Evolutionary conservation across 129 eudicot genomes (phyloP).

Genomic region (Scalesia atractyloides): DNA sequence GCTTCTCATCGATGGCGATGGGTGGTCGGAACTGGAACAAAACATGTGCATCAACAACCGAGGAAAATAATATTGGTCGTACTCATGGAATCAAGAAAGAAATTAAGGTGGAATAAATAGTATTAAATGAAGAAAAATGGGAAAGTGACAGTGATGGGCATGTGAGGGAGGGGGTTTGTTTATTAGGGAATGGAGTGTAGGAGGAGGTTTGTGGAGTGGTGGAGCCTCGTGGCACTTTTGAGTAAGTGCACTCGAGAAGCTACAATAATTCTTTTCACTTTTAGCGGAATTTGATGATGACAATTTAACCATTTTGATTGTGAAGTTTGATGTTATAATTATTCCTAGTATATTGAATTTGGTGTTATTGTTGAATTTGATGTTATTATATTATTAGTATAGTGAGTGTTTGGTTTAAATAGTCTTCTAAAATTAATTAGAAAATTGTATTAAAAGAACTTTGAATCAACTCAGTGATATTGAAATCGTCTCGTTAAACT

Average conservation of each 20-base stretch:
- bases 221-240: constrained; percentile 13
- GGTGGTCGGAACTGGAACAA: constrained; percentile 53
- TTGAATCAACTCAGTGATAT: no score
- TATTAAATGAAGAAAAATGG: neutral
- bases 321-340: neutral
- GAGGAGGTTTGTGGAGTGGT: constrained; percentile 15
- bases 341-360: neutral
- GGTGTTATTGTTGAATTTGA: no score
- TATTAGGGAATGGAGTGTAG: neutral
- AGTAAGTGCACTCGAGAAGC: constrained; percentile 23
- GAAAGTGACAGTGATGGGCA: neutral
- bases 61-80: neutral
- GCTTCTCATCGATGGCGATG: constrained; percentile 47
- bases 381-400: no score
- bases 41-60: constrained; percentile 42
- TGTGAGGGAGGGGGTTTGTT: constrained; percentile 2
- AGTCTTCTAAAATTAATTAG: no score
- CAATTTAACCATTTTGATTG: neutral
- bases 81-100: constrained; percentile 5
- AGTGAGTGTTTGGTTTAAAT: no score
- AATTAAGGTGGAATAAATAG: neutral
- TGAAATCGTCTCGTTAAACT: no score
- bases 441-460: no score
- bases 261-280: constrained; percentile 5
- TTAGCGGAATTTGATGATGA: neutral